A percentile compares a stretch with the other conserved stretches of the same genome.
Conservation (phyloP, 495 filamentous ascomycete species). For the Neurospora sp. region DNA sequence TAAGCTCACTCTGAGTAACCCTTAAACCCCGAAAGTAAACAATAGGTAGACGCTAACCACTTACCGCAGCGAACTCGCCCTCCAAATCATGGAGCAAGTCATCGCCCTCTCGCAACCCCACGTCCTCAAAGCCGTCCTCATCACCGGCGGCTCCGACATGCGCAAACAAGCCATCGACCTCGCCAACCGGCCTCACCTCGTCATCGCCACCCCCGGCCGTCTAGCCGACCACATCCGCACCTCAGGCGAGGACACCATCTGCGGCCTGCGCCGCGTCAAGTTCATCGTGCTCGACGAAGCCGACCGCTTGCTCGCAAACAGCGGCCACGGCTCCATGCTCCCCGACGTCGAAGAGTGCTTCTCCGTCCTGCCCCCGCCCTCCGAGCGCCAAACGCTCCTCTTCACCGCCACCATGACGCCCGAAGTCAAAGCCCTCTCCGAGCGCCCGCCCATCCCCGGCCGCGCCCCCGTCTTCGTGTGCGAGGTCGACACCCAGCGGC, state of each 20-base stretch:
- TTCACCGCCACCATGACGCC: constrained; percentile 94
- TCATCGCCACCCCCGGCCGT: constrained; percentile 90
- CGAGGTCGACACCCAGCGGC: constrained; percentile 67
- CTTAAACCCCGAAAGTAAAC: background rate
- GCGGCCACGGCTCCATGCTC: constrained; percentile 68
- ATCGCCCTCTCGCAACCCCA: constrained; percentile 81
- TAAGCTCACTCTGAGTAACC: constrained; percentile 19
- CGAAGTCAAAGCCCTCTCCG: constrained; percentile 79
- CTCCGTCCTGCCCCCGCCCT: constrained; percentile 57
- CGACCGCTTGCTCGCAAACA: constrained; percentile 70
- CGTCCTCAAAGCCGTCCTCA: constrained; percentile 70
- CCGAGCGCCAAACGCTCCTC: constrained; percentile 77
- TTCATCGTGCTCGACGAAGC: constrained; percentile 95
- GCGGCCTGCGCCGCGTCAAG: constrained; percentile 62
- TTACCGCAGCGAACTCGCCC: constrained; percentile 63
- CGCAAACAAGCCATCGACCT: constrained; percentile 77
- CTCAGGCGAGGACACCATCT: constrained; percentile 81
- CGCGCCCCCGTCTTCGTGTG: constrained; percentile 76
- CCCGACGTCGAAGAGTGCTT: constrained; percentile 86
- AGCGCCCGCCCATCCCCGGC: constrained; percentile 52
- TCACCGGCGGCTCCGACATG: constrained; percentile 92
- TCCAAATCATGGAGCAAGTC: constrained; percentile 94
- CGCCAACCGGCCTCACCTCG: constrained; percentile 71
- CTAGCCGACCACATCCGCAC: constrained; percentile 88
- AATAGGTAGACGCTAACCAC: background rate